These are phyloP conservation scores for Bipolaris gigantea DNA, from an alignment of 2,329 filamentous ascomycete species.

Conservation along the genomic window DNA sequence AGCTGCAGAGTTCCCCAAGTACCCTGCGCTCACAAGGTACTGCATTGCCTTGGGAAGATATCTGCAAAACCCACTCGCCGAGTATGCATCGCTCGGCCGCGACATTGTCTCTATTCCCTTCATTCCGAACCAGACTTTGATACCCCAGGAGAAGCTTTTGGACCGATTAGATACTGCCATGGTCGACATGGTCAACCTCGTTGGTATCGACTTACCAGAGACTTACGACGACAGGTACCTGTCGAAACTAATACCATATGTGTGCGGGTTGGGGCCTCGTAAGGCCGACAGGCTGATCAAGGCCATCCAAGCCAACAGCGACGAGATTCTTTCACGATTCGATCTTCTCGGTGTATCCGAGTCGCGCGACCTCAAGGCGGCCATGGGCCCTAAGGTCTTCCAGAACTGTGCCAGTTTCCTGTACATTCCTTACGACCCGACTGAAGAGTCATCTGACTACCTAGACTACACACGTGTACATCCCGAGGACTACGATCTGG, in stretches of 20 bases:
- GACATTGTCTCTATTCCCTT: slow-evolving; percentile 86
- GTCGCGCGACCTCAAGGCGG: slow-evolving; percentile 39
- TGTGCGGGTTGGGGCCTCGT: slow-evolving; percentile 87
- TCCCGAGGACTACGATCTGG: slow-evolving; percentile 96
- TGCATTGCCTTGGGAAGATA: slow-evolving; percentile 88
- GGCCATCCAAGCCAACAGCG: slow-evolving; percentile 88
- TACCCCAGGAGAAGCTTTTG: slow-evolving; percentile 83
- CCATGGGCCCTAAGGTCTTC: slow-evolving; percentile 85
- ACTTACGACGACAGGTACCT: slow-evolving; percentile 79
- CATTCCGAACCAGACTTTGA: slow-evolving; percentile 84
- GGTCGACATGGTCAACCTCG: slow-evolving; percentile 98
- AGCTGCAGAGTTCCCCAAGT: slow-evolving; percentile 75
- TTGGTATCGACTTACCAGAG: slow-evolving; percentile 93
- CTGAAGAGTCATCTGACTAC: slow-evolving; percentile 81
- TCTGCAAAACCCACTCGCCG: slow-evolving; percentile 92
- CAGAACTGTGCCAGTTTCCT: slow-evolving; percentile 97
- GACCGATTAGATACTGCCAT: slow-evolving; percentile 92
- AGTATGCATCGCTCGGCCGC: slow-evolving; percentile 89
- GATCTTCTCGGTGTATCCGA: slow-evolving; percentile 89
- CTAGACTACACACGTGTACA: slow-evolving; percentile 97
- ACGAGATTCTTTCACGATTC: slow-evolving; percentile 78
- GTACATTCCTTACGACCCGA: slow-evolving; percentile 83
- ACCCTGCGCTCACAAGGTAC: slow-evolving; percentile 80
- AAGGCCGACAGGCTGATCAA: slow-evolving; percentile 86
- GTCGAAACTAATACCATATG: slow-evolving; percentile 84